Base-by-base conservation (phyloP, 2,329 filamentous ascomycete species). In the Achaetomium macrosporum region DNA sequence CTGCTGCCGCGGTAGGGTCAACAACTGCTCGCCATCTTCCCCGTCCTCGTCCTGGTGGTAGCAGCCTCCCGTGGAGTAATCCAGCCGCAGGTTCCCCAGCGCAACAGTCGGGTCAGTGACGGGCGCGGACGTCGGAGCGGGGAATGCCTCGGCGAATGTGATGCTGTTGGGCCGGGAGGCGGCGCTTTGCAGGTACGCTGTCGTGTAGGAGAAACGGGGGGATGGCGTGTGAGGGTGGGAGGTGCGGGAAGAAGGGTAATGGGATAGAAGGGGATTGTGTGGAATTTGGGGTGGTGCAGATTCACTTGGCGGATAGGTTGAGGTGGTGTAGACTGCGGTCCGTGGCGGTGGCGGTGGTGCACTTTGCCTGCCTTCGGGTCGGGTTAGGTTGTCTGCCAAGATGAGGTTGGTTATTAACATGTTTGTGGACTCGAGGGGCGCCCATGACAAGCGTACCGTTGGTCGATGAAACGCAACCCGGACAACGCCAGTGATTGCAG, bases 401-500 rank as follows among this genome's bases (percentile, higher is more conserved):
- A 25, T 25, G 4, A 25, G 25, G 7, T 25, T 25, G 25, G 25
- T 25, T 25, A 25, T 25, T 25, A 4, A 25, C 25, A 25, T 25
- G 7, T 7, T 25, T 25, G 25, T 25, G 25, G 25, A 25, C 25
- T 25, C 25, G 7, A 7, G 25, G 25, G 25, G 25, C 25, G 4
- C 25, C 25, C 7, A 4, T 25, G 13, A 15, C 33, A 4, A 11
- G 15, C 31, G 2, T 43, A 42, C 39, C 13, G 31, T 20, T 25
- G 31, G 19, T 19, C 16, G 16, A 20, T 30, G 11, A 31, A 7
- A 9, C 40, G 29, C 51, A 50, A 11, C 29, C 33, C 5, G 47
- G 46, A 19, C 51, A 50, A 20, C 30, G 46, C 51, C 46, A 49
- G 42, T 54, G 51, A 7, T 46, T 25, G 25, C 50, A 53, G 5